Conservation (phyloP, 2,329 filamentous ascomycete species). For the Sclerotinia nivalis region DNA sequence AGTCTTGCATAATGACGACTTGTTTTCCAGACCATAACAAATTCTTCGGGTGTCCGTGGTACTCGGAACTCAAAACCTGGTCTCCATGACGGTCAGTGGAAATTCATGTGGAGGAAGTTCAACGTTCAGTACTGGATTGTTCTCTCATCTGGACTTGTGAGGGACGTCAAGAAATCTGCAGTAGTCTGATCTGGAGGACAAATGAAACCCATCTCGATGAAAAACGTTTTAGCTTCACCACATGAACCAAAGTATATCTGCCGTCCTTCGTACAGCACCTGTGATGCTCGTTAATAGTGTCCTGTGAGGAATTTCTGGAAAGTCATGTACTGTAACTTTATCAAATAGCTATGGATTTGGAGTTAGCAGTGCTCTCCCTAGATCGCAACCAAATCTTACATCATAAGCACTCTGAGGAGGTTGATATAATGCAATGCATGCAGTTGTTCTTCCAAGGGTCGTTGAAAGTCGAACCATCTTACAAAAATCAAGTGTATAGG, state of each 20-base stretch:
- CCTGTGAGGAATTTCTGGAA: not conserved
- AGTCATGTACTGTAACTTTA: conserved; percentile 50
- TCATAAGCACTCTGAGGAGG: conserved; percentile 69
- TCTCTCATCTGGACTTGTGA: conserved; percentile 57
- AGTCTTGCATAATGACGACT: conserved; percentile 49
- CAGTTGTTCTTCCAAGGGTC: conserved; percentile 62
- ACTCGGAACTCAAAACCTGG: conserved; percentile 61
- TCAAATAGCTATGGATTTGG: conserved; percentile 54
- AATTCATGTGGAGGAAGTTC: not conserved
- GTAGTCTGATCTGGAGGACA: conserved; percentile 59
- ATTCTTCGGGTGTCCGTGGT: conserved; percentile 70
- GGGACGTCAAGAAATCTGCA: conserved; percentile 74
- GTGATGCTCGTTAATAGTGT: conserved; percentile 18
- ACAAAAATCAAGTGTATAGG: conserved; percentile 72
- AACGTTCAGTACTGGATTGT: conserved; percentile 4
- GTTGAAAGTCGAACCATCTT: conserved; percentile 64
- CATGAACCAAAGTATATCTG: conserved; percentile 71
- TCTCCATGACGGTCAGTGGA: conserved; percentile 42
- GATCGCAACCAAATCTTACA: conserved; percentile 39
- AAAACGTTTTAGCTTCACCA: conserved; percentile 65
- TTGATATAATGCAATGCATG: conserved; percentile 70
- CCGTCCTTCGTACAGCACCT: conserved; percentile 65
- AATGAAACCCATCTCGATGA: conserved; percentile 69
- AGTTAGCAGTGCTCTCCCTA: not conserved
- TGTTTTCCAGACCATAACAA: conserved; percentile 55